phyloP scores from a whole-genome alignment of 75 land plant genomes.

The Selaginella moellendorffii region DNA sequence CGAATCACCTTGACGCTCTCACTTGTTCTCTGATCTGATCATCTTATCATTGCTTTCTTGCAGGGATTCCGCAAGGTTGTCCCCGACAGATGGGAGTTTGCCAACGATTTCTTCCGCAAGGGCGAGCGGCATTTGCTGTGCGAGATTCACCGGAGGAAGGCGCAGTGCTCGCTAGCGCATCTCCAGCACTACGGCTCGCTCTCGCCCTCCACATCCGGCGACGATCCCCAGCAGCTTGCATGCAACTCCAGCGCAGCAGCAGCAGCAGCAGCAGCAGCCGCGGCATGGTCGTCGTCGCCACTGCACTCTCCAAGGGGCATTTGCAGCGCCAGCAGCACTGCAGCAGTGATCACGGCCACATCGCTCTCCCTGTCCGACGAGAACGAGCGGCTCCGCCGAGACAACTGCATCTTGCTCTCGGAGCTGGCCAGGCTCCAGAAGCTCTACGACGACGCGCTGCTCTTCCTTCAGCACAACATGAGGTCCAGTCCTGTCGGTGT shows the following conservation, averaged over 20 bases:
- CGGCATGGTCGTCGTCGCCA: neutral
- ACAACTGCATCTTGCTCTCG: conserved; percentile 3
- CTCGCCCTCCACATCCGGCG: neutral
- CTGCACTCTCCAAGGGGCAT: neutral
- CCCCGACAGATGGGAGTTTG: conserved; percentile 10
- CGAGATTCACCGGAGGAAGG: conserved; percentile 3
- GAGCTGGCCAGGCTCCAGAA: conserved; percentile 4
- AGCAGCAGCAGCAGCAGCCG: neutral
- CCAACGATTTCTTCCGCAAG: neutral
- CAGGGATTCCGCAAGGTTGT: conserved; percentile 6
- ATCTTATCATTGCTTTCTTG: neutral
- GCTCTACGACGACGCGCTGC: conserved; percentile 3
- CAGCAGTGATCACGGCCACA: neutral
- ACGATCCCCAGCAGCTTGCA: too few species aligned
- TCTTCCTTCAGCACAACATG: neutral
- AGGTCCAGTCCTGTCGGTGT: too few species aligned
- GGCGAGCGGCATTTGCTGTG: conserved; percentile 8
- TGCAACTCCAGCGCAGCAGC: neutral
- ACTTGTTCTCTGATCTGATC: neutral
- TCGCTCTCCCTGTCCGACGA: neutral
- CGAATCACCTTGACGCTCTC: neutral
- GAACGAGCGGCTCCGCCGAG: conserved; percentile 3
- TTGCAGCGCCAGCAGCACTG: neutral
- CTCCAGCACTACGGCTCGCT: conserved; percentile 3
- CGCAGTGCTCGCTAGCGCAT: neutral